Conservation (phyloP, 176 grass and related monocot species). For the Pharus latifolius region DNA sequence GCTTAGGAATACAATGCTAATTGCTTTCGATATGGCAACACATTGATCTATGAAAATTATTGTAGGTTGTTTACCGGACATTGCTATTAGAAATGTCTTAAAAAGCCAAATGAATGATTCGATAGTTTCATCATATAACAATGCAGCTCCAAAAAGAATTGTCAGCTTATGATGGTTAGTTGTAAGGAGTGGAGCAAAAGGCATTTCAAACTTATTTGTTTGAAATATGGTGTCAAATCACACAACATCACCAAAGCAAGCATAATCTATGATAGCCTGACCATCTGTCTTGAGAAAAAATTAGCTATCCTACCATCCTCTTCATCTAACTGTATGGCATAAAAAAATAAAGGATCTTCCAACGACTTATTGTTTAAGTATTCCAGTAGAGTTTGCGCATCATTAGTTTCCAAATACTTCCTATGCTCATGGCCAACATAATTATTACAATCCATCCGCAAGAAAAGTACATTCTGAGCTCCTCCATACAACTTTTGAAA, state of each 20-base stretch:
- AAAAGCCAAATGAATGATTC: conserved; percentile 32
- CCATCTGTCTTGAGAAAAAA: conserved; percentile 40
- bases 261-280: conserved; percentile 21
- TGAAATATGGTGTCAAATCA: conserved; percentile 40
- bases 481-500: not conserved
- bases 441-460: not conserved
- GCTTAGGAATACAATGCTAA: conserved; percentile 8
- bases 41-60: conserved; percentile 21
- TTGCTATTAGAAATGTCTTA: conserved; percentile 27
- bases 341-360: conserved; percentile 32
- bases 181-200: conserved; percentile 31
- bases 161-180: conserved; percentile 41
- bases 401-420: not conserved
- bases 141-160: conserved; percentile 30
- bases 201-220: conserved; percentile 12
- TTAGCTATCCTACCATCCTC: conserved; percentile 22
- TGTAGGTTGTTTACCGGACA: conserved; percentile 26
- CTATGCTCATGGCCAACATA: not conserved
- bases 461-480: not conserved
- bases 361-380: conserved; percentile 24
- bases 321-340: conserved; percentile 37
- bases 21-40: conserved; percentile 18
- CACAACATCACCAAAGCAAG: conserved; percentile 32
- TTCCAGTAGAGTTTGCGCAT: not conserved
- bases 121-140: conserved; percentile 26